Percentiles rank a stretch among this genome's conserved stretches.
Evolutionary conservation across 768 basidiomycete species (phyloP).

Genomic region (Boletus insuetus): DNA sequence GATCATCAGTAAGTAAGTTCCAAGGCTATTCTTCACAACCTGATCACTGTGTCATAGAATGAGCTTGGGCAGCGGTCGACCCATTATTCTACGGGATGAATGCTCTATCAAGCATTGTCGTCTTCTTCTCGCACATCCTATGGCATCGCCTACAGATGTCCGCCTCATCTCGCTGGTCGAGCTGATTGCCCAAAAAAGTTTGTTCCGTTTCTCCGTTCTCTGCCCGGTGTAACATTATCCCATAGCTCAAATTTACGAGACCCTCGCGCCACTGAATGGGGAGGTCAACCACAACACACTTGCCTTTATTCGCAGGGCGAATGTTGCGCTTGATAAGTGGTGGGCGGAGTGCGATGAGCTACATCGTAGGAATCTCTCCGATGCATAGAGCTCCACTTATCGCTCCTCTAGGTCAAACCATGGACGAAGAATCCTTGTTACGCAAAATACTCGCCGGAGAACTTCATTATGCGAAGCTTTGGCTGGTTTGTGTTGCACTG

Average conservation of each 20-base stretch:
- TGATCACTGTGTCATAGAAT: slow-evolving; percentile 49
- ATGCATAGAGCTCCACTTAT: slow-evolving; percentile 6
- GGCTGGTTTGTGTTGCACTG: slow-evolving; percentile 91
- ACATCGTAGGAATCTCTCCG: slow-evolving; percentile 50
- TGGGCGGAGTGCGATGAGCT: slow-evolving; percentile 85
- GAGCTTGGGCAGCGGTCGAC: slow-evolving; percentile 89
- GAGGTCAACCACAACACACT: slow-evolving; percentile 83
- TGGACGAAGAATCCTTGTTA: slow-evolving; percentile 83
- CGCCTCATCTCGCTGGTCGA: slow-evolving; percentile 86
- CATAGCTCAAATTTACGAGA: slow-evolving; percentile 90
- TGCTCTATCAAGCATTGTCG: slow-evolving; percentile 84
- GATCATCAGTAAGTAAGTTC: slow-evolving; percentile 77
- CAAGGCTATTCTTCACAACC: neutral
- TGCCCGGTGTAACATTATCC: slow-evolving; percentile 1
- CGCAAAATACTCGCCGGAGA: slow-evolving; percentile 88
- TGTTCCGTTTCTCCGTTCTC: slow-evolving; percentile 19
- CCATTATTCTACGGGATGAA: slow-evolving; percentile 87
- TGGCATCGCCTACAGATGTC: slow-evolving; percentile 89
- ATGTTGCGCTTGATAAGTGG: slow-evolving; percentile 87
- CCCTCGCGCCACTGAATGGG: slow-evolving; percentile 80
- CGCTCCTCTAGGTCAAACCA: slow-evolving; percentile 53
- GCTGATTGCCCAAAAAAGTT: slow-evolving; percentile 88
- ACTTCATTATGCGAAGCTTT: slow-evolving; percentile 89
- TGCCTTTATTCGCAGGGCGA: slow-evolving; percentile 84
- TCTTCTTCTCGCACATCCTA: slow-evolving; percentile 74